A percentile compares a stretch with the other conserved stretches of the same genome.
Evolutionary conservation across 306 rosid genomes (phyloP).

Genomic region (Arachis hypogaea): DNA sequence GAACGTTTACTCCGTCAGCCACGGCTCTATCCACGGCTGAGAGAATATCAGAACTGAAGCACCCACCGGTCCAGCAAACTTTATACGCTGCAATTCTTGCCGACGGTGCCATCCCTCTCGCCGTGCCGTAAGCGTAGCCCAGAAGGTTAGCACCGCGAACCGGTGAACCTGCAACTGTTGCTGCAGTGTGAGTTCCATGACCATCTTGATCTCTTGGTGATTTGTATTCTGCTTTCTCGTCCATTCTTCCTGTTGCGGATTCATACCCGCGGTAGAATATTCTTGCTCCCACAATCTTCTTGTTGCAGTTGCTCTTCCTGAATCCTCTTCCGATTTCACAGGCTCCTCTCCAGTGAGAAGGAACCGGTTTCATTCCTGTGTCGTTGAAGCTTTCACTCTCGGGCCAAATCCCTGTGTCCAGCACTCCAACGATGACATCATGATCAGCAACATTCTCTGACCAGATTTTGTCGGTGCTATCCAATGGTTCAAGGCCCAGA

Average conservation of each 20-base stretch:
- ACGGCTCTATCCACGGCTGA: conserved; percentile 79
- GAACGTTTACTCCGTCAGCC: conserved; percentile 74
- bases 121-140: conserved; percentile 87
- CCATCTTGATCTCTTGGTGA: conserved; percentile 97
- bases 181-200: conserved; percentile 97
- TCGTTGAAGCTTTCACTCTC: conserved; percentile 93
- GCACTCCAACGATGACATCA: conserved; percentile 84
- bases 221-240: conserved; percentile 63
- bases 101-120: conserved; percentile 93
- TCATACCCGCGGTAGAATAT: conserved; percentile 82
- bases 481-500: conserved; percentile 73
- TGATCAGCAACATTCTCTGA: conserved; percentile 57
- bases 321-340: conserved; percentile 87
- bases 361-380: conserved; percentile 67
- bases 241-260: conserved; percentile 76
- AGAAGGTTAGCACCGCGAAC: conserved; percentile 77
- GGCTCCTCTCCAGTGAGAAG: conserved; percentile 77
- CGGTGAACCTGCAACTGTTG: conserved; percentile 84
- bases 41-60: conserved; percentile 94
- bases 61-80: conserved; percentile 94
- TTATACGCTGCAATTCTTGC: conserved; percentile 90
- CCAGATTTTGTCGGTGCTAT: conserved; percentile 47
- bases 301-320: conserved; percentile 63
- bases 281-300: conserved; percentile 85
- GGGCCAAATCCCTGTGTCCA: conserved; percentile 98